These are phyloP conservation scores for Massarina eburnea DNA, from an alignment of 2,329 filamentous ascomycete species.

Conservation along the genomic window DNA sequence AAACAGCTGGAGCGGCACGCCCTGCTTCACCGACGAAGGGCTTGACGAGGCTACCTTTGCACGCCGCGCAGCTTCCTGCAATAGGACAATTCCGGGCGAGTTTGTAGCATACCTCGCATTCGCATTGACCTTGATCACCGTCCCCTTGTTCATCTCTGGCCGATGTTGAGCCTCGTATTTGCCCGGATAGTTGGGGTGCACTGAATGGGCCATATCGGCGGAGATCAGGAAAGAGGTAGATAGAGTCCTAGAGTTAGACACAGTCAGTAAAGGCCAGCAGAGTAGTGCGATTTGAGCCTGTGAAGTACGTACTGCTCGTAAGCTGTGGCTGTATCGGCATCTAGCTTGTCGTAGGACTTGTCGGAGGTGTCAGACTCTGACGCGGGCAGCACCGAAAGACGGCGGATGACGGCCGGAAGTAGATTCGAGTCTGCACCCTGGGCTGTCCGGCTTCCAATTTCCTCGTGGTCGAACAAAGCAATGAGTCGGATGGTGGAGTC, in stretches of 20 bases:
- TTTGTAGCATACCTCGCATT: conserved; percentile 98
- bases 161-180: conserved; percentile 93
- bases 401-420: conserved; percentile 81
- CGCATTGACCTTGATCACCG: conserved; percentile 97
- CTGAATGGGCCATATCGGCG: conserved; percentile 95
- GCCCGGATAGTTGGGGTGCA: conserved; percentile 89
- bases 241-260: no score
- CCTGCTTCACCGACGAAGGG: conserved; percentile 52
- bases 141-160: conserved; percentile 94
- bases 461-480: conserved; percentile 95
- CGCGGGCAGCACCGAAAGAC: conserved; percentile 77
- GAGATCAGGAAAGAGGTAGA: conserved; percentile 90
- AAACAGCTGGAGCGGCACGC: conserved; percentile 90
- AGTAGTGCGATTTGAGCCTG: no score
- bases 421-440: conserved; percentile 94
- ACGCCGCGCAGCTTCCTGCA: conserved; percentile 78
- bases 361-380: conserved; percentile 59
- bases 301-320: no score
- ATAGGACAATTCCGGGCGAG: conserved; percentile 86
- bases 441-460: conserved; percentile 89
- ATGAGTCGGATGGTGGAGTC: conserved; percentile 87
- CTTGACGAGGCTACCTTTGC: conserved; percentile 54
- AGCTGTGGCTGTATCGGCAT: conserved; percentile 68
- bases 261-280: no score
- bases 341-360: conserved; percentile 65